Conservation (phyloP, 345 rosid genomes). For the Aegle marmelos region DNA sequence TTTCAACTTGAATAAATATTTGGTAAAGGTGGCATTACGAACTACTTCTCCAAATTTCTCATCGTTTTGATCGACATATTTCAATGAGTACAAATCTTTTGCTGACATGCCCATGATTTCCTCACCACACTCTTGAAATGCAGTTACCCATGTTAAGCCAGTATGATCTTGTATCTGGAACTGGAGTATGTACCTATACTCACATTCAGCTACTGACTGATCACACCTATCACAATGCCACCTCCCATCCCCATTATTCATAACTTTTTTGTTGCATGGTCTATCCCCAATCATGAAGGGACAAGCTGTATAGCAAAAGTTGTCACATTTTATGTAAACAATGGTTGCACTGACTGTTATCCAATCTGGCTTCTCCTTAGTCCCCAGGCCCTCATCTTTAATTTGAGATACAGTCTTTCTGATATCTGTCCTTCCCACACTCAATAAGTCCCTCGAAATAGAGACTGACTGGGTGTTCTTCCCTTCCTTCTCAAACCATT, state of each 20-base stretch:
- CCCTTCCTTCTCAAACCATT: constrained; percentile 84
- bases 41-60: constrained; percentile 68
- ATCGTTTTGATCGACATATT: constrained; percentile 58
- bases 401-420: constrained; percentile 74
- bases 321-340: constrained; percentile 63
- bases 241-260: constrained; percentile 87
- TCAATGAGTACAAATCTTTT: constrained; percentile 62
- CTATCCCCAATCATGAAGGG: constrained; percentile 81
- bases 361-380: constrained; percentile 96
- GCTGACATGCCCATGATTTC: constrained; percentile 90
- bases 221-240: constrained; percentile 93
- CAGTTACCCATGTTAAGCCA: constrained; percentile 81
- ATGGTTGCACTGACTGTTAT: constrained; percentile 64
- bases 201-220: constrained; percentile 64
- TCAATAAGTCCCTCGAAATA: constrained; percentile 69
- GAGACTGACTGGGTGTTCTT: constrained; percentile 52
- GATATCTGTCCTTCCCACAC: constrained; percentile 47
- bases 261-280: constrained; percentile 78
- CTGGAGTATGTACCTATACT: constrained; percentile 80
- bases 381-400: constrained; percentile 89
- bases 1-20: constrained; percentile 76
- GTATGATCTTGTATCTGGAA: constrained; percentile 93
- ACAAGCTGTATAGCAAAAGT: constrained; percentile 93
- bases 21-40: constrained; percentile 60
- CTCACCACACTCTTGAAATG: constrained; percentile 83